Evolutionary conservation across 1,139 yeast species (phyloP).

Genomic region (Blastobotrys arbuscula): DNA sequence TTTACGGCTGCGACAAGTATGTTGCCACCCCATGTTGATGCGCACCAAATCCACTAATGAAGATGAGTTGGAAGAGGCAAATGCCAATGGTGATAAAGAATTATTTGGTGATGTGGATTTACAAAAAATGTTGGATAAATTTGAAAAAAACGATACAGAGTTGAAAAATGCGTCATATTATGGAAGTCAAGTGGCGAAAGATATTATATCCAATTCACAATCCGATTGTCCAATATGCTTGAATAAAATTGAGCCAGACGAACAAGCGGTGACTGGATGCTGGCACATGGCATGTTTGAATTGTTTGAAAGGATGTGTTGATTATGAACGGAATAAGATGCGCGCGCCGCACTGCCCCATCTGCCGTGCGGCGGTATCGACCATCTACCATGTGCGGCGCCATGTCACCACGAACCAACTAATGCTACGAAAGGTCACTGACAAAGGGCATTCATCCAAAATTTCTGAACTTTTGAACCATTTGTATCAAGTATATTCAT

Average conservation of each 20-base stretch:
- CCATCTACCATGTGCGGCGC: conserved; percentile 27
- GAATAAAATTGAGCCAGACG: conserved; percentile 47
- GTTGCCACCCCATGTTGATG: conserved; percentile 74
- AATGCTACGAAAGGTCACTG: conserved; percentile 18
- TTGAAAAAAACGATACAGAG: conserved; percentile 18
- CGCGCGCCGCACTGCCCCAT: conserved; percentile 36
- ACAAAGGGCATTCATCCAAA: conserved; percentile 52
- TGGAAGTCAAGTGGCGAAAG: conserved; percentile 37
- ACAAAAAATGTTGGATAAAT: conserved; percentile 23
- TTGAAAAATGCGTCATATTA: conserved; percentile 26
- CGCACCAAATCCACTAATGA: conserved; percentile 26
- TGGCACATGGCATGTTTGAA: conserved; percentile 72
- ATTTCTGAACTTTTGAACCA: conserved; percentile 63
- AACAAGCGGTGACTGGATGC: conserved; percentile 68
- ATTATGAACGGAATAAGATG: conserved; percentile 29
- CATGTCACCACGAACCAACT: conserved; percentile 3
- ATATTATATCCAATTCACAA: conserved; percentile 33
- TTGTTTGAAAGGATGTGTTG: conserved; percentile 68
- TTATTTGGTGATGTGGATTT: conserved; percentile 23
- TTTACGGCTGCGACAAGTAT: conserved; percentile 75
- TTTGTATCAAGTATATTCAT: conserved; percentile 37
- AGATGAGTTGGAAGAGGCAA: conserved; percentile 8
- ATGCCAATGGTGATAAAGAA: conserved; percentile 10
- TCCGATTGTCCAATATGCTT: conserved; percentile 86
- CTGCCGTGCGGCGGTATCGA: conserved; percentile 33